phyloP scores from a whole-genome alignment of 768 basidiomycete genomes.

The Lentinula detonsa region DNA sequence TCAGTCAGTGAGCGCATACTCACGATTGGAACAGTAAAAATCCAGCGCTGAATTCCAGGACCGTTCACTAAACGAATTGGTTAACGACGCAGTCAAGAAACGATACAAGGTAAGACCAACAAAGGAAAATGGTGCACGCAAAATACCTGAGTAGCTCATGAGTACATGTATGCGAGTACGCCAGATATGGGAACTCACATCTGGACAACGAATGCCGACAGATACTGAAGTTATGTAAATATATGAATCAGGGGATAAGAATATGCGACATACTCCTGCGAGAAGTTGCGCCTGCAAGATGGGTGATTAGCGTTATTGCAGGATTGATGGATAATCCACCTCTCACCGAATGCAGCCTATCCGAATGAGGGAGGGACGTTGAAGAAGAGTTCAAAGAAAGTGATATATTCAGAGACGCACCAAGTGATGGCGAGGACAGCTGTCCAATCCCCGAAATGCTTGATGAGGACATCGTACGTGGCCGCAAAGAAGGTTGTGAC shows the following conservation, averaged over 20 bases:
- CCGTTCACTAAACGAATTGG: background rate
- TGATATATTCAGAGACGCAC: background rate
- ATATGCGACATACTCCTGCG: background rate
- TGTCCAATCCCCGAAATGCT: conserved; percentile 15
- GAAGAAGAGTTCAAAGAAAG: background rate
- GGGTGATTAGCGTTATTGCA: background rate
- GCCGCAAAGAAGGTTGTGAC: conserved; percentile 12
- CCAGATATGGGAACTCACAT: conserved; percentile 6
- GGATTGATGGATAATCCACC: too few species aligned
- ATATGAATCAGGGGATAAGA: too few species aligned
- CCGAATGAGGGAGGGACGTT: too few species aligned
- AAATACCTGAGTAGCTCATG: conserved; percentile 11
- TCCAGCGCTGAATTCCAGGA: conserved; percentile 13
- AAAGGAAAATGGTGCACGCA: conserved; percentile 12
- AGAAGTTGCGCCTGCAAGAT: background rate
- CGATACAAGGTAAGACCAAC: background rate
- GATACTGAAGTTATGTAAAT: conserved; percentile 9
- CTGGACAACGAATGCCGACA: conserved; percentile 16
- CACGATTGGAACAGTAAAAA: conserved; percentile 13
- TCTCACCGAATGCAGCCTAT: background rate
- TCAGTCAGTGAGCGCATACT: background rate
- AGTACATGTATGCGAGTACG: background rate
- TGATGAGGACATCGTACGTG: conserved; percentile 15
- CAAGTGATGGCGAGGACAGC: conserved; percentile 10
- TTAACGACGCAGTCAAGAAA: background rate